phyloP scores from a whole-genome alignment of 495 filamentous ascomycete species.

The Trichoderma orchidacearum region DNA sequence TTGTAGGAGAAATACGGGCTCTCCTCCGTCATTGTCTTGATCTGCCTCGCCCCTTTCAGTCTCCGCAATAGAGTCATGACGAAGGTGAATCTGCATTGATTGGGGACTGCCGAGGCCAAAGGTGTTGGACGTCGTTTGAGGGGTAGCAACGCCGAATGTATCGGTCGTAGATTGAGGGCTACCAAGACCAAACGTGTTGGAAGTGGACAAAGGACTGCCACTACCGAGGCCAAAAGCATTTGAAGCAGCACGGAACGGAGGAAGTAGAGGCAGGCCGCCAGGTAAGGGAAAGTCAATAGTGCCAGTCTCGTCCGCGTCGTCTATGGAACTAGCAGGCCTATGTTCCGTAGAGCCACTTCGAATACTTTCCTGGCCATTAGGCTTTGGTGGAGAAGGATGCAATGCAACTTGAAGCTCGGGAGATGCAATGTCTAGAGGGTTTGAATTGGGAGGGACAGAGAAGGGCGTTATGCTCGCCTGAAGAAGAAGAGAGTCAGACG shows the following conservation, averaged over 20 bases:
- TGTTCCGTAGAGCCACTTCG: background rate
- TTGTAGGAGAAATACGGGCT: slow-evolving; percentile 31
- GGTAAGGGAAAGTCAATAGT: slow-evolving; percentile 2
- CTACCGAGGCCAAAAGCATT: too few relatives aligned
- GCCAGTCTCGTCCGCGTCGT: background rate
- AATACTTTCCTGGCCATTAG: background rate
- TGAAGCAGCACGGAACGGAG: background rate
- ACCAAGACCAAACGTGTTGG: background rate
- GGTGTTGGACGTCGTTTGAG: background rate
- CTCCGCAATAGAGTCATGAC: background rate
- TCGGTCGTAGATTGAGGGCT: background rate
- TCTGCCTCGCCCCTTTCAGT: slow-evolving; percentile 3
- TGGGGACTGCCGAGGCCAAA: background rate
- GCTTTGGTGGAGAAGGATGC: background rate
- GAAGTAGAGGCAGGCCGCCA: background rate
- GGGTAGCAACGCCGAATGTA: background rate
- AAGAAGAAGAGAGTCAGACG: background rate
- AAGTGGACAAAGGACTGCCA: too few relatives aligned
- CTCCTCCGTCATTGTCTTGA: slow-evolving; percentile 3
- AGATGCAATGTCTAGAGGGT: background rate
- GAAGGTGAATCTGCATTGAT: background rate
- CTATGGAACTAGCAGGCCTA: background rate
- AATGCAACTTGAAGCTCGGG: background rate
- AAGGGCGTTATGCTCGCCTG: slow-evolving; percentile 1
- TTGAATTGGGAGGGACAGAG: background rate